These are phyloP conservation scores for Periconia digitata DNA, from an alignment of 2,329 filamentous ascomycete genomes.

Conservation along the genomic window DNA sequence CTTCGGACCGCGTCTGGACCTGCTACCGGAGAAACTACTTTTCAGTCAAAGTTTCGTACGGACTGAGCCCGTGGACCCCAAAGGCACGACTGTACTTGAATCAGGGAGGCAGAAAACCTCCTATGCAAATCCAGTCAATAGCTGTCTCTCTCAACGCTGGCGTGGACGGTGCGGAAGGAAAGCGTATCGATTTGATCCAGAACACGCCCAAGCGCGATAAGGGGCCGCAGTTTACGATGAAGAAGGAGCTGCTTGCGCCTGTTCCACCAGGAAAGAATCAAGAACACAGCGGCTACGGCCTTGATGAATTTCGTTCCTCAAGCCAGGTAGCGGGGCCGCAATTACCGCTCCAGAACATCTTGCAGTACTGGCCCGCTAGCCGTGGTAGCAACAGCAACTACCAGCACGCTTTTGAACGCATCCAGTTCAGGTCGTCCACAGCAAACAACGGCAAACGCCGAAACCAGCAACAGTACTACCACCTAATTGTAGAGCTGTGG, in stretches of 20 bases:
- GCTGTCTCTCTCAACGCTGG: slow-evolving; percentile 84
- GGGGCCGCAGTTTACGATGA: slow-evolving; percentile 73
- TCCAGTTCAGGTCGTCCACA: slow-evolving; percentile 92
- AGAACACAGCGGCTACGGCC: slow-evolving; percentile 42
- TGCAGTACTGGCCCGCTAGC: slow-evolving; percentile 37
- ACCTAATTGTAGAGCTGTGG: slow-evolving; percentile 74
- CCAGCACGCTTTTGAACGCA: slow-evolving; percentile 75
- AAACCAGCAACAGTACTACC: slow-evolving; percentile 89
- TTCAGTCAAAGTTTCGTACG: slow-evolving; percentile 78
- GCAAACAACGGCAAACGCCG: slow-evolving; percentile 91
- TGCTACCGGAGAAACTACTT: slow-evolving; percentile 94
- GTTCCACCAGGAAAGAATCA: slow-evolving; percentile 57
- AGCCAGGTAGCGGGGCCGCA: slow-evolving; percentile 39
- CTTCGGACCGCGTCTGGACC: slow-evolving; percentile 79
- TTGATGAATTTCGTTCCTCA: slow-evolving; percentile 43
- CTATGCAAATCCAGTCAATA: slow-evolving; percentile 68
- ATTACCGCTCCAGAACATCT: slow-evolving; percentile 46
- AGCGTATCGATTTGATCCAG: slow-evolving; percentile 81
- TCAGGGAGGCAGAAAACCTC: slow-evolving; percentile 45
- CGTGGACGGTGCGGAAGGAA: slow-evolving; percentile 73
- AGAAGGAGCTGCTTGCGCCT: slow-evolving; percentile 70
- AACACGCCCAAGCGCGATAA: slow-evolving; percentile 92
- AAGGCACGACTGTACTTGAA: slow-evolving; percentile 61
- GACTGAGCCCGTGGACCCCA: slow-evolving; percentile 63
- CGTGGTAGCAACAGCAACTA: slow-evolving; percentile 40